These are phyloP conservation scores for Trifolium dubium DNA, from an alignment of 306 rosid genomes.

Conservation along the genomic window DNA sequence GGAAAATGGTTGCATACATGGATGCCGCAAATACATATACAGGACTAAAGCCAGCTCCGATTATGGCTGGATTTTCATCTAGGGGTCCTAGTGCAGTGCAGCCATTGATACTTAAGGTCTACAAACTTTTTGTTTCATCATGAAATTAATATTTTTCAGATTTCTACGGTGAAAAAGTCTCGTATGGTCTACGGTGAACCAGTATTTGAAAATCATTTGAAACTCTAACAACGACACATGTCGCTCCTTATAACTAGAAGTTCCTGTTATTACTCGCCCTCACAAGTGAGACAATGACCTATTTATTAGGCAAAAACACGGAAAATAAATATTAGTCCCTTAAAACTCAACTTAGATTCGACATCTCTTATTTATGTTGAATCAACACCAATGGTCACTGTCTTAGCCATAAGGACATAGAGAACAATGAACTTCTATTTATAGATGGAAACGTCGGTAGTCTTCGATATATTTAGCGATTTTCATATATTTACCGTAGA, in stretches of 20 bases:
- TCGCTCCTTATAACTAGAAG: not conserved
- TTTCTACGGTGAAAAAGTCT: not conserved
- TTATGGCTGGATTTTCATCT: constrained; percentile 71
- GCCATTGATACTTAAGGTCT: constrained; percentile 65
- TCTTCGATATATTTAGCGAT: not conserved
- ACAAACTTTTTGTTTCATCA: not conserved
- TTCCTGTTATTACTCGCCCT: not conserved
- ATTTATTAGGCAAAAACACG: not conserved
- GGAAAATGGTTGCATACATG: constrained; percentile 57
- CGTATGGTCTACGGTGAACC: not conserved
- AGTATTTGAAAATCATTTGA: not conserved
- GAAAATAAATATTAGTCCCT: not conserved
- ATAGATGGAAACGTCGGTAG: not conserved
- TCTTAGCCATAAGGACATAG: not conserved
- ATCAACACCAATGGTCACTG: not conserved
- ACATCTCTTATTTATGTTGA: not conserved
- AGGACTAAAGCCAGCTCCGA: constrained; percentile 62
- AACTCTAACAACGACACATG: not conserved
- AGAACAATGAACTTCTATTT: not conserved
- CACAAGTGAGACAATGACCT: not conserved
- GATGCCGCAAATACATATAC: constrained; percentile 47
- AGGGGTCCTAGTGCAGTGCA: constrained; percentile 65
- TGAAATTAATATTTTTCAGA: not conserved
- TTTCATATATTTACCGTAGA: not conserved
- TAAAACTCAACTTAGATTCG: not conserved